Conservation (phyloP, 192 early-diverging fungal species). For the Entomortierella beljakovae region DNA sequence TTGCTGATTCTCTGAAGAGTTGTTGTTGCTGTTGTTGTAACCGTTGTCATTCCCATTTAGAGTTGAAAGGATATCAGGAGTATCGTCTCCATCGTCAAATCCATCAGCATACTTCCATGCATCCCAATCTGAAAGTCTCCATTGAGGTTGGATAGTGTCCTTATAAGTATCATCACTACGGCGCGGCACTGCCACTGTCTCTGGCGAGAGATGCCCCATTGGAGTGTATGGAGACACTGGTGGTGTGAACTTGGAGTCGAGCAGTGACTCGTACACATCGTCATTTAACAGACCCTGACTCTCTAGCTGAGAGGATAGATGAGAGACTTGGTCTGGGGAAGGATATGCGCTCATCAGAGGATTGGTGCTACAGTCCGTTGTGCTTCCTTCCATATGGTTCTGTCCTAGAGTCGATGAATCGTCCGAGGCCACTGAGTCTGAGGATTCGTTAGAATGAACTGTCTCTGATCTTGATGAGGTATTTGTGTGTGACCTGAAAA, state of each 20-base stretch:
- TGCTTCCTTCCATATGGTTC: background rate
- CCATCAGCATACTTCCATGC: background rate
- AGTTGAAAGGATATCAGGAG: background rate
- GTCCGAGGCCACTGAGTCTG: background rate
- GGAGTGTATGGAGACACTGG: background rate
- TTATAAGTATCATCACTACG: background rate
- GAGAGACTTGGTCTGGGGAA: background rate
- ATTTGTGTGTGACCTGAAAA: background rate
- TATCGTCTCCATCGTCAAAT: background rate
- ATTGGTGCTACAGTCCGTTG: background rate
- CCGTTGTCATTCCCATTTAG: background rate
- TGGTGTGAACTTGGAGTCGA: background rate
- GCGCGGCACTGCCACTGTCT: background rate
- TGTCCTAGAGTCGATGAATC: background rate
- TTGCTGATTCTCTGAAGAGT: background rate
- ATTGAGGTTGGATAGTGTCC: background rate
- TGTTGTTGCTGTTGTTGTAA: background rate
- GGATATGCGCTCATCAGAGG: background rate
- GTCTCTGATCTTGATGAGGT: background rate
- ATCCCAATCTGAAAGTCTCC: background rate
- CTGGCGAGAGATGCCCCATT: background rate
- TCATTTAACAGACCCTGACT: background rate
- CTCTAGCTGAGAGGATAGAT: too few relatives aligned
- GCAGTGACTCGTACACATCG: background rate
- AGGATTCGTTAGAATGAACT: background rate